Evolutionary conservation across 208 protist genomes (phyloP).

Genomic region (Leishmania martiniquensis): DNA sequence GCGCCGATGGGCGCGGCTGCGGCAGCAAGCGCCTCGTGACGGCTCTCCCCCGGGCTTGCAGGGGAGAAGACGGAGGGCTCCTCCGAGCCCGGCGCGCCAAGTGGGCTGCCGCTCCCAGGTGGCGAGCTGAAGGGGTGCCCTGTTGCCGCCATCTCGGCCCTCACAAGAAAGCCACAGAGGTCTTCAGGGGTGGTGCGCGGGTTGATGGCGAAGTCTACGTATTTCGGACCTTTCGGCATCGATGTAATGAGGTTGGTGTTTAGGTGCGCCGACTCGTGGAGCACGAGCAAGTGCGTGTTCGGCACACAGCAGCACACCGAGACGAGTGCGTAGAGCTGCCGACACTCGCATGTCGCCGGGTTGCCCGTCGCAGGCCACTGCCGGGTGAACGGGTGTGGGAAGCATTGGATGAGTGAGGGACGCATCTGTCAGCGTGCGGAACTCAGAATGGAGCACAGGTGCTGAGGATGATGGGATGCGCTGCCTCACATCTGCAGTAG

Average conservation of each 20-base stretch:
- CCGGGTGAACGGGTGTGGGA: slow-evolving; percentile 76
- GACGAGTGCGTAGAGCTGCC: slow-evolving; percentile 86
- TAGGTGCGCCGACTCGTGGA: slow-evolving; percentile 53
- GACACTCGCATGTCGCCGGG: slow-evolving; percentile 79
- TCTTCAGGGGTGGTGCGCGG: slow-evolving; percentile 62
- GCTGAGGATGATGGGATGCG: background rate
- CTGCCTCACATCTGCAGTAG: background rate
- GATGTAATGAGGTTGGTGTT: slow-evolving; percentile 68
- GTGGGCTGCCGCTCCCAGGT: slow-evolving; percentile 11
- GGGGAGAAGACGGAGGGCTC: slow-evolving; percentile 22
- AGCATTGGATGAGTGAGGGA: slow-evolving; percentile 75
- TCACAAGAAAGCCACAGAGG: slow-evolving; percentile 68
- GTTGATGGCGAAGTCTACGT: slow-evolving; percentile 76
- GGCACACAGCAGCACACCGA: slow-evolving; percentile 85
- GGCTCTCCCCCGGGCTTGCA: background rate
- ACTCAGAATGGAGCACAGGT: background rate
- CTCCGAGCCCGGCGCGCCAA: background rate
- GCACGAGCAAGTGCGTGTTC: slow-evolving; percentile 77
- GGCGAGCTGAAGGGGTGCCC: background rate
- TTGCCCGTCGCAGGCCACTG: slow-evolving; percentile 83
- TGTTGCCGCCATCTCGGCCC: slow-evolving; percentile 49
- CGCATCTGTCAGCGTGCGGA: slow-evolving; percentile 27
- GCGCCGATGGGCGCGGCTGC: background rate
- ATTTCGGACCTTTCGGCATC: slow-evolving; percentile 82
- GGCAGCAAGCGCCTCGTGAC: slow-evolving; percentile 3